A percentile compares a stretch with the other conserved stretches of the same genome.
Evolutionary conservation across 75 land plant genomes (phyloP).

Genomic region (Pinus taeda): DNA sequence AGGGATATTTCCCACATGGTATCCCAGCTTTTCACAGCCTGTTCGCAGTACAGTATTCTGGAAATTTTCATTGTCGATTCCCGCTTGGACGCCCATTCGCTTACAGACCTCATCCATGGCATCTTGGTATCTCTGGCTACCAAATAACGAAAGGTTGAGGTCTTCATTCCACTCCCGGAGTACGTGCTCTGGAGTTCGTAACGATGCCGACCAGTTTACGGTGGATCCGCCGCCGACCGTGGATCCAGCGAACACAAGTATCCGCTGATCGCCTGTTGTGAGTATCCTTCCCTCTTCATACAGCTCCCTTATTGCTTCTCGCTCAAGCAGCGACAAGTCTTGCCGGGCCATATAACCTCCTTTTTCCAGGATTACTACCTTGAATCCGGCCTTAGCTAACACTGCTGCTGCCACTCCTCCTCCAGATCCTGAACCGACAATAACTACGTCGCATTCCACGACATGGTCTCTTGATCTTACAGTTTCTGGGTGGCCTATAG

Average conservation of each 20-base stretch:
- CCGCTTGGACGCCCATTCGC: slow-evolving; percentile 15
- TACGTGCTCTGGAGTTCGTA: slow-evolving; percentile 38
- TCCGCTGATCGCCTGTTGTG: slow-evolving; percentile 18
- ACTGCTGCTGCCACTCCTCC: slow-evolving; percentile 35
- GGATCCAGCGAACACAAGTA: slow-evolving; percentile 26
- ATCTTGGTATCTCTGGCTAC: slow-evolving; percentile 10
- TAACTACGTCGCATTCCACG: slow-evolving; percentile 34
- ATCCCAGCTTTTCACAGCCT: slow-evolving; percentile 28
- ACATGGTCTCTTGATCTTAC: neutral
- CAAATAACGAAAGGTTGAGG: slow-evolving; percentile 15
- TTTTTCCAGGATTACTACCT: slow-evolving; percentile 35
- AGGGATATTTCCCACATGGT: slow-evolving; percentile 44
- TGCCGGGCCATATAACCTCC: slow-evolving; percentile 28
- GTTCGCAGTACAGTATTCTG: slow-evolving; percentile 27
- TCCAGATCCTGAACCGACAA: slow-evolving; percentile 40
- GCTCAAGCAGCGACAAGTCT: slow-evolving; percentile 26
- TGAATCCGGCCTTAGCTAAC: slow-evolving; percentile 29
- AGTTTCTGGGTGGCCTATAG: neutral
- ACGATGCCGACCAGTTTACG: slow-evolving; percentile 40
- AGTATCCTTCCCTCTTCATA: slow-evolving; percentile 24
- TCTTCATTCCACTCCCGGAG: slow-evolving; percentile 24
- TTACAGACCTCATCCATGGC: slow-evolving; percentile 26
- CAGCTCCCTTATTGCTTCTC: slow-evolving; percentile 9
- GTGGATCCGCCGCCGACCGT: slow-evolving; percentile 42
- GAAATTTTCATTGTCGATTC: slow-evolving; percentile 16